Evolutionary conservation across 2,329 filamentous ascomycete species (phyloP).

Genomic region (Cladosporium sp.): DNA sequence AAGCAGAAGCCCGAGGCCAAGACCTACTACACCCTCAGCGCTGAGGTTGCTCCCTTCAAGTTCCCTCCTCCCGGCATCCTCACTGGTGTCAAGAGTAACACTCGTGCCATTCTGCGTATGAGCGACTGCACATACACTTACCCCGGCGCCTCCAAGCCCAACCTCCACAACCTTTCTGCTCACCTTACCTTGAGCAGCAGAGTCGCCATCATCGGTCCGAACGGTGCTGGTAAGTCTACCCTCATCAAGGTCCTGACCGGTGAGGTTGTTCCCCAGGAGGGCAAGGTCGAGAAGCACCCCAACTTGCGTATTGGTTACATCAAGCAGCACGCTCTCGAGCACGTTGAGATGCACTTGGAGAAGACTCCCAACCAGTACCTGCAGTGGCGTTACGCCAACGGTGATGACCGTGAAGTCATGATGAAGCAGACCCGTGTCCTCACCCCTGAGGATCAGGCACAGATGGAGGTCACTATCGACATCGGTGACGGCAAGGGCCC

Average conservation of each 20-base stretch:
- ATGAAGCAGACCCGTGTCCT: slow-evolving; percentile 95
- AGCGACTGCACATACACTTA: slow-evolving; percentile 88
- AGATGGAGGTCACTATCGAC: slow-evolving; percentile 89
- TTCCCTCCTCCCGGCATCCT: slow-evolving; percentile 95
- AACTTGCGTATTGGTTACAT: slow-evolving; percentile 99
- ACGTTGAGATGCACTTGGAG: slow-evolving; percentile 98
- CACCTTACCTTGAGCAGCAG: slow-evolving; percentile 84
- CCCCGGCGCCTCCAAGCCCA: slow-evolving; percentile 81
- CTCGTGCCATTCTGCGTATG: slow-evolving; percentile 93
- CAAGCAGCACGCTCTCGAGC: slow-evolving; percentile 97
- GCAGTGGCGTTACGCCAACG: slow-evolving; percentile 96
- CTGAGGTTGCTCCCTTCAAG: slow-evolving; percentile 88
- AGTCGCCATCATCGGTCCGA: slow-evolving; percentile 93
- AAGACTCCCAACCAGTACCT: slow-evolving; percentile 99
- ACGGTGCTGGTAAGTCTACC: slow-evolving; percentile 96
- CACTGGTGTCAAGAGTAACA: slow-evolving; percentile 90
- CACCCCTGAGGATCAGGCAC: slow-evolving; percentile 76
- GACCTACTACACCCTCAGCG: slow-evolving; percentile 95
- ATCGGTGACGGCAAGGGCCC: slow-evolving; percentile 75
- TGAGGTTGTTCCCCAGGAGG: slow-evolving; percentile 75
- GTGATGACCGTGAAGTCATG: slow-evolving; percentile 92
- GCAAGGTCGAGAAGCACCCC: slow-evolving; percentile 95
- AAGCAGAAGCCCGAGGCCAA: slow-evolving; percentile 87
- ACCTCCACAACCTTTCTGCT: slow-evolving; percentile 81
- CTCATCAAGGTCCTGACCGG: slow-evolving; percentile 96